Evolutionary conservation across 2,329 filamentous ascomycete genomes (phyloP).

Genomic region (Hypoxylon sp.): DNA sequence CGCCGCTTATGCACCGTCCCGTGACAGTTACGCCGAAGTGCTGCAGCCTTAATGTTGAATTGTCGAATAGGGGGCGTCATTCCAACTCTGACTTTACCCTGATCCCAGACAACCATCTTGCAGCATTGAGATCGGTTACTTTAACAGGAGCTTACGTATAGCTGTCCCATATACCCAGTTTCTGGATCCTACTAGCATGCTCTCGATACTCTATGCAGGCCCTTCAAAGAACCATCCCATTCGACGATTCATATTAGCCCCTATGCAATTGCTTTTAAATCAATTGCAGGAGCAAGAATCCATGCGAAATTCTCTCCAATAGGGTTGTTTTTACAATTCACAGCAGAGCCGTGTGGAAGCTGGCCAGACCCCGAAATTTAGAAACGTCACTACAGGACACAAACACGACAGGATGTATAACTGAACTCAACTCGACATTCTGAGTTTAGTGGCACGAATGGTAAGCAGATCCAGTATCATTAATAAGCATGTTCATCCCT

Average conservation of each 20-base stretch:
- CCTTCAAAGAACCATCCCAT: conserved; percentile 5
- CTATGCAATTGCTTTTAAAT: not conserved
- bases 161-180: not conserved
- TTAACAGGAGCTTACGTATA: not conserved
- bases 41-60: conserved; percentile 31
- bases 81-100: conserved; percentile 5
- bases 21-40: conserved; percentile 24
- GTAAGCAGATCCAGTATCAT: conserved; percentile 1
- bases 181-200: conserved; percentile 9
- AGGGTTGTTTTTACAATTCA: conserved; percentile 31
- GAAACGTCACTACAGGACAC: conserved; percentile 31
- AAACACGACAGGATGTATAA: conserved; percentile 35
- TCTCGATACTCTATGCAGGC: not conserved
- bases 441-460: conserved; percentile 24
- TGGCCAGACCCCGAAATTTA: conserved; percentile 35
- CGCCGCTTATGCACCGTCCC: conserved; percentile 31
- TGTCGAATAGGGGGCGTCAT: conserved; percentile 16
- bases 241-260: not conserved
- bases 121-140: conserved; percentile 15
- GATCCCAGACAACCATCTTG: conserved; percentile 18
- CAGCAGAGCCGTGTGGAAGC: conserved; percentile 33
- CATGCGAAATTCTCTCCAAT: conserved; percentile 27
- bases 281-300: not conserved
- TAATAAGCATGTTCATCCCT: conserved; percentile 13
- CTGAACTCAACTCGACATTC: conserved; percentile 23